Percentiles rank a stretch among this genome's conserved stretches.
phyloP scores from a whole-genome alignment of 805 yeast species.

The Myxozyma mucilagina region DNA sequence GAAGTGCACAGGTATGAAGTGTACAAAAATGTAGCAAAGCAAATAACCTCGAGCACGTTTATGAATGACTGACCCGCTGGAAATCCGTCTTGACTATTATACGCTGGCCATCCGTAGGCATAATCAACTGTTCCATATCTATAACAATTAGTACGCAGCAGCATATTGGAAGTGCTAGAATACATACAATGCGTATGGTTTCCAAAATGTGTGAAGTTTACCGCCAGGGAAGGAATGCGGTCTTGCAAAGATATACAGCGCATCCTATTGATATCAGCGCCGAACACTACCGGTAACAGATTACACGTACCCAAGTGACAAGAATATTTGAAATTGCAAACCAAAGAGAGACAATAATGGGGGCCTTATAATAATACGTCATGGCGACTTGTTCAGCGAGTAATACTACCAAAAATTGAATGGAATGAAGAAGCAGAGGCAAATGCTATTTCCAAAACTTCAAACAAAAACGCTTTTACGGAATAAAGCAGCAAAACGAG shows the following conservation, averaged over 20 bases:
- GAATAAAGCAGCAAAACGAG: no score
- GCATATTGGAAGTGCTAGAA: background rate
- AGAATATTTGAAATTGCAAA: conserved; percentile 17
- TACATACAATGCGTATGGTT: conserved; percentile 28
- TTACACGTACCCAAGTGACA: conserved; percentile 24
- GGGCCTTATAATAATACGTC: conserved; percentile 23
- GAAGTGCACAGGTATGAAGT: conserved; percentile 4
- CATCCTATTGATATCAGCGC: conserved; percentile 15
- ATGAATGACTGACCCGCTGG: conserved; percentile 25
- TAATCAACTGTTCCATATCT: conserved; percentile 28
- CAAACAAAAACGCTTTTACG: no score
- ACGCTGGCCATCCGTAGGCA: conserved; percentile 27
- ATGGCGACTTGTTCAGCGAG: conserved; percentile 3
- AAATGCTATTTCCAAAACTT: no score
- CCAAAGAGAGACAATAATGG: conserved; percentile 16
- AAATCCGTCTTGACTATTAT: conserved; percentile 25
- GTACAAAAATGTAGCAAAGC: conserved; percentile 15
- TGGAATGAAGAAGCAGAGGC: background rate
- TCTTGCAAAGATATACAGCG: conserved; percentile 19
- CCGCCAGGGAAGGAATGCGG: conserved; percentile 33
- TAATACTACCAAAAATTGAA: background rate
- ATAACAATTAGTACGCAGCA: background rate
- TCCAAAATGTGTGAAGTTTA: conserved; percentile 25
- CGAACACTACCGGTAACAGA: background rate
- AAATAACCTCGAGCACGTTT: conserved; percentile 21